Percentiles rank a stretch among this genome's conserved stretches.
Conservation (phyloP, 2,329 filamentous ascomycete genomes). For the Volutella citrinella region DNA sequence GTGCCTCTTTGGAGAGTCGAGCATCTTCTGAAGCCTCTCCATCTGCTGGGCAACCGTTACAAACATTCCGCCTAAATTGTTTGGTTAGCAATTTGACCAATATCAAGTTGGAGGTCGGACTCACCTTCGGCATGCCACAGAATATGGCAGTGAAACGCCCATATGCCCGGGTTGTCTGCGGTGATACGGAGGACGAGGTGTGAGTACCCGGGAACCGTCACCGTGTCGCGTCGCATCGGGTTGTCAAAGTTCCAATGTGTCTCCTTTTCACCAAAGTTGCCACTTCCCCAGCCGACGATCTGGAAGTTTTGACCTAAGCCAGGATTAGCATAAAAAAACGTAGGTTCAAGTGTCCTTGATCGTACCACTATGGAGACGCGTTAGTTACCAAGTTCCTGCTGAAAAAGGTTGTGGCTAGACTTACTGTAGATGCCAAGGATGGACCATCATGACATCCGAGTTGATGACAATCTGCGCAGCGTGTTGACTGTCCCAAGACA, state of each 20-base stretch:
- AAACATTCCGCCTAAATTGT: conserved; percentile 5
- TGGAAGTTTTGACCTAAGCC: conserved; percentile 48
- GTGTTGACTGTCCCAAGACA: conserved; percentile 11
- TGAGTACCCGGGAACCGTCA: conserved; percentile 44
- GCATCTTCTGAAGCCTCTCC: conserved; percentile 1
- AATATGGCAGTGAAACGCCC: conserved; percentile 53
- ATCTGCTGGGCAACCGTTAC: conserved; percentile 1
- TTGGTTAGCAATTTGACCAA: neutral
- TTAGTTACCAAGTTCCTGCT: neutral
- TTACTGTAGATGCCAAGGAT: conserved; percentile 22
- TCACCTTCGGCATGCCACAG: conserved; percentile 46
- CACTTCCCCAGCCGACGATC: conserved; percentile 22
- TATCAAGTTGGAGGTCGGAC: neutral
- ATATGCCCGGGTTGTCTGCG: conserved; percentile 49
- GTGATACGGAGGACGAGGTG: conserved; percentile 46
- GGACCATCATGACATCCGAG: conserved; percentile 18
- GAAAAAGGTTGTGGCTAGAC: too few species aligned
- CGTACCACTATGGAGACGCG: too few species aligned
- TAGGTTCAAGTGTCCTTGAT: too few species aligned
- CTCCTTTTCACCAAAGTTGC: conserved; percentile 12
- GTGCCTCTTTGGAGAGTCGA: too few species aligned
- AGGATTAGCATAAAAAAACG: too few species aligned
- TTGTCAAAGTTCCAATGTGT: conserved; percentile 13
- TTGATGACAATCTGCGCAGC: conserved; percentile 22
- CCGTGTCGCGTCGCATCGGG: conserved; percentile 30